Percentiles rank a stretch among this genome's conserved stretches.
Conservation (phyloP, 2,329 filamentous ascomycete genomes). For the Rachicladosporium sp. region DNA sequence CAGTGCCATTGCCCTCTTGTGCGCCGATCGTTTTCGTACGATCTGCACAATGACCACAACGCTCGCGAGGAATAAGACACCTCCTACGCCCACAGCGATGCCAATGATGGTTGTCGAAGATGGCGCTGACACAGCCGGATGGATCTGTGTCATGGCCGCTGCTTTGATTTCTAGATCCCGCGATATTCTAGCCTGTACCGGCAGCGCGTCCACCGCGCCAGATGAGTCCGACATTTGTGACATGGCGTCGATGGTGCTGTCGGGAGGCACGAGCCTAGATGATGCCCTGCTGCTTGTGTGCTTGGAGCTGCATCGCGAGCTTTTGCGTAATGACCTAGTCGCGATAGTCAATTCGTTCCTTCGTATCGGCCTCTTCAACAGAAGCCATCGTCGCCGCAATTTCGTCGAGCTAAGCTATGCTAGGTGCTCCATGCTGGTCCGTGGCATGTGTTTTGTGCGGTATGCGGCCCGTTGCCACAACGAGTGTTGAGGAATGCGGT, state of each 20-base stretch:
- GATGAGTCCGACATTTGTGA: constrained; percentile 6
- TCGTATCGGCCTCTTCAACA: not conserved
- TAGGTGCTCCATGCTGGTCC: not conserved
- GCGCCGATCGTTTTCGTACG: constrained; percentile 12
- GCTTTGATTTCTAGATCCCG: not conserved
- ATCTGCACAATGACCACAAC: constrained; percentile 14
- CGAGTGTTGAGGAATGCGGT: too few relatives aligned
- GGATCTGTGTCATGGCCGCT: constrained; percentile 8
- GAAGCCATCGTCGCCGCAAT: not conserved
- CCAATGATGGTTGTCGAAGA: constrained; percentile 6
- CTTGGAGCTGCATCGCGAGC: not conserved
- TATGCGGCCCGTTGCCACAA: constrained; percentile 21
- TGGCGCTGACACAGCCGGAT: not conserved
- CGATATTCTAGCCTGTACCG: not conserved
- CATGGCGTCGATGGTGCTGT: constrained; percentile 1
- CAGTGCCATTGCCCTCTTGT: constrained; percentile 14
- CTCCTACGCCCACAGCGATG: constrained; percentile 18
- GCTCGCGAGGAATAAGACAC: constrained; percentile 14
- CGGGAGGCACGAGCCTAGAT: constrained; percentile 1
- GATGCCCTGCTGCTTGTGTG: constrained; percentile 2
- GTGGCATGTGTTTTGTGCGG: constrained; percentile 17
- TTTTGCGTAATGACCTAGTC: not conserved
- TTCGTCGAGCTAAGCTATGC: not conserved
- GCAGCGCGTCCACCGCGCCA: constrained; percentile 4
- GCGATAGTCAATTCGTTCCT: not conserved